Percentiles rank a stretch among this genome's conserved stretches.
These are phyloP conservation scores for Termitomyces sp. DNA, from an alignment of 768 basidiomycete species.

Conservation along the genomic window DNA sequence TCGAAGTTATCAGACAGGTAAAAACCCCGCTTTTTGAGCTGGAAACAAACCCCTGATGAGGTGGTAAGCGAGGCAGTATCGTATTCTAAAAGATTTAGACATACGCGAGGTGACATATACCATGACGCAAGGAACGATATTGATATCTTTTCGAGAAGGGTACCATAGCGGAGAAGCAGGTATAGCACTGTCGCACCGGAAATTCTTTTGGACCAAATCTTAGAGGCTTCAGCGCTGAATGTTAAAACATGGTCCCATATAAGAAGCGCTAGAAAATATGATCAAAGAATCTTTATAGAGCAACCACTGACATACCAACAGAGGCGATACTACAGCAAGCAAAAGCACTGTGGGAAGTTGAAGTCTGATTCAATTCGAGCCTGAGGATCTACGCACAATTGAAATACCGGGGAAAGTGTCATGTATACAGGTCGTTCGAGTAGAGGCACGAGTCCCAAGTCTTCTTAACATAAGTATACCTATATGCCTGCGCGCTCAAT, in stretches of 20 bases:
- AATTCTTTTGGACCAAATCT: conserved; percentile 23
- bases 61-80: neutral
- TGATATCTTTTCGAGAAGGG: conserved; percentile 22
- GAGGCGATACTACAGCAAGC: conserved; percentile 25
- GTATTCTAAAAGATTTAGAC: neutral
- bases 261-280: conserved; percentile 18
- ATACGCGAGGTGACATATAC: conserved; percentile 24
- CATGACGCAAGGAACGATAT: conserved; percentile 26
- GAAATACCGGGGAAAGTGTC: conserved; percentile 5
- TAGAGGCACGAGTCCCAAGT: neutral
- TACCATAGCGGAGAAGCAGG: conserved; percentile 22
- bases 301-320: conserved; percentile 14
- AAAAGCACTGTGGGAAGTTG: conserved; percentile 17
- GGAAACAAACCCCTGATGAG: conserved; percentile 2
- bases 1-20: neutral
- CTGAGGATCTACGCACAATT: conserved; percentile 2
- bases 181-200: conserved; percentile 23
- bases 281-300: neutral
- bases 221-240: conserved; percentile 19
- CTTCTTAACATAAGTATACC: no score
- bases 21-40: neutral
- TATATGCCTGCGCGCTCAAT: neutral
- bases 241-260: conserved; percentile 25
- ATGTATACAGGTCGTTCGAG: neutral
- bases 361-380: neutral